Conservation (phyloP, 495 filamentous ascomycete genomes). For the Xylaria sp. region DNA sequence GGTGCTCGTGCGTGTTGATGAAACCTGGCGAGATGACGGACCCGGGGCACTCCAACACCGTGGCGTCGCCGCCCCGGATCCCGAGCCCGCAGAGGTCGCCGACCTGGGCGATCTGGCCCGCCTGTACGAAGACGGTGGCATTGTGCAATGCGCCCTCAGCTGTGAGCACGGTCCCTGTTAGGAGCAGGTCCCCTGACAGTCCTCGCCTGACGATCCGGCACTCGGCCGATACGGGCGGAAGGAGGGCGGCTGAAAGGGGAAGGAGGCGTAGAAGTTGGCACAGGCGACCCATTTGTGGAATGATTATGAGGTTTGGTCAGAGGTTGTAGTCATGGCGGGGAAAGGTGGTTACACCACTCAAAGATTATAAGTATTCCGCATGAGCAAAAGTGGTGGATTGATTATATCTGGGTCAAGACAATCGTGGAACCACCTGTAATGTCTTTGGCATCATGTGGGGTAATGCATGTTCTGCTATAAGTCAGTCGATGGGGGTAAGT, state of each 20-base stretch:
- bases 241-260: neutral
- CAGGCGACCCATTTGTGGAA: neutral
- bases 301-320: neutral
- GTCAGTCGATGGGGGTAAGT: too few species aligned
- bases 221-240: neutral
- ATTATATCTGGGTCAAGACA: neutral
- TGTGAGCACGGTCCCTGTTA: slow-evolving; percentile 29
- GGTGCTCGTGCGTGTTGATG: slow-evolving; percentile 63
- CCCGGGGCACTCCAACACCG: slow-evolving; percentile 54
- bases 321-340: neutral
- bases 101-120: slow-evolving; percentile 22
- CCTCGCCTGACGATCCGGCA: slow-evolving; percentile 23
- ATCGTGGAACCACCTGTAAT: neutral
- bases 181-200: slow-evolving; percentile 25
- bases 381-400: neutral
- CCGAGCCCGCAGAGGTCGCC: slow-evolving; percentile 24
- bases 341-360: neutral
- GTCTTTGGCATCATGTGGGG: slow-evolving; percentile 3
- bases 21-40: slow-evolving; percentile 64
- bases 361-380: neutral
- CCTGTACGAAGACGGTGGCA: slow-evolving; percentile 25
- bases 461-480: neutral
- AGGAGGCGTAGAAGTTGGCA: neutral
- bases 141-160: neutral
- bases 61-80: slow-evolving; percentile 24